A percentile compares a stretch with the other conserved stretches of the same genome.
phyloP scores from a whole-genome alignment of 2,329 filamentous ascomycete species.

The Xylaria sp. region DNA sequence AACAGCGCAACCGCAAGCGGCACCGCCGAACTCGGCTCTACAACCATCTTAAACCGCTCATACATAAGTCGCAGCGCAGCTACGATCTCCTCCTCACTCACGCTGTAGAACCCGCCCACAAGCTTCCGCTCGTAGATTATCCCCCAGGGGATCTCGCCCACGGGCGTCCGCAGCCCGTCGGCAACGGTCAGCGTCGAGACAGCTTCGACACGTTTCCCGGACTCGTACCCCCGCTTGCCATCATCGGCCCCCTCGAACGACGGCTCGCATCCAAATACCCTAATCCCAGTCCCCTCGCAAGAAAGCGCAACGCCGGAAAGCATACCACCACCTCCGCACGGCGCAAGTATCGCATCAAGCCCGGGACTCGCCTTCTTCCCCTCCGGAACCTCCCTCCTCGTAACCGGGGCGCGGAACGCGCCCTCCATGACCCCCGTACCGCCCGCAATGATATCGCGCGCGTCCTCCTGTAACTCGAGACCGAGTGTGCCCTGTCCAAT shows the following conservation, averaged over 20 bases:
- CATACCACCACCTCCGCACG: conserved; percentile 84
- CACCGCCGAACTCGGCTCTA: conserved; percentile 87
- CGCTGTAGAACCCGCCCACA: conserved; percentile 64
- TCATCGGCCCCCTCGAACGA: conserved; percentile 80
- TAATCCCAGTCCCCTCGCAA: conserved; percentile 63
- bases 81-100: conserved; percentile 77
- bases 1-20: conserved; percentile 75
- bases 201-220: conserved; percentile 56
- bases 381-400: conserved; percentile 7
- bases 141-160: conserved; percentile 70
- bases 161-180: conserved; percentile 79
- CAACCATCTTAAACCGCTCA: conserved; percentile 83
- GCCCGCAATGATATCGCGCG: conserved; percentile 43
- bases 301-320: conserved; percentile 76
- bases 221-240: conserved; percentile 62
- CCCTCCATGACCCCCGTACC: conserved; percentile 3
- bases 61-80: conserved; percentile 70
- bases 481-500: conserved; percentile 89
- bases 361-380: conserved; percentile 25
- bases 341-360: conserved; percentile 71
- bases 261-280: conserved; percentile 85
- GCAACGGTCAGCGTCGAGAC: conserved; percentile 79
- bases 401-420: conserved; percentile 12
- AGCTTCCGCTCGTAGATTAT: conserved; percentile 69
- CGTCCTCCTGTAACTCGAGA: conserved; percentile 75